Percentiles rank a stretch among this genome's conserved stretches.
phyloP scores from a whole-genome alignment of 2,329 filamentous ascomycete species.

The Macrophomina phaseolina region DNA sequence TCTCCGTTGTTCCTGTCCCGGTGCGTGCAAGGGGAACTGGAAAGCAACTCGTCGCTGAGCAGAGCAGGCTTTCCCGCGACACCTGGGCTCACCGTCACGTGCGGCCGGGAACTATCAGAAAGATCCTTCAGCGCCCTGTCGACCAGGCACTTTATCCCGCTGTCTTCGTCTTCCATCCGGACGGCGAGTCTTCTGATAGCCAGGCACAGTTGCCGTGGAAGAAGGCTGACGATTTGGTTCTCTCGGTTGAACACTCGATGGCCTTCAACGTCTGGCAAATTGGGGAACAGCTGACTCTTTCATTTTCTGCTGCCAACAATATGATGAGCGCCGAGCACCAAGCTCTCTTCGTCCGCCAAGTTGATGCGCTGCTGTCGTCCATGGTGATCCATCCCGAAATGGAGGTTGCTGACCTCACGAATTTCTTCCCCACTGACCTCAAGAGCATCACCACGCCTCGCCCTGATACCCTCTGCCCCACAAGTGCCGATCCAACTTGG shows the following conservation, averaged over 20 bases:
- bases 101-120: slow-evolving; percentile 39
- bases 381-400: slow-evolving; percentile 39
- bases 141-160: slow-evolving; percentile 41
- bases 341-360: slow-evolving; percentile 37
- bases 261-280: slow-evolving; percentile 46
- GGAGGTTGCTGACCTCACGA: slow-evolving; percentile 33
- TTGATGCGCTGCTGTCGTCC: slow-evolving; percentile 37
- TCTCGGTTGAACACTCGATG: slow-evolving; percentile 50
- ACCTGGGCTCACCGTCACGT: slow-evolving; percentile 38
- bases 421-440: slow-evolving; percentile 41
- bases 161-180: slow-evolving; percentile 42
- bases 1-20: slow-evolving; percentile 43
- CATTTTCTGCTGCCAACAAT: slow-evolving; percentile 35
- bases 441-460: slow-evolving; percentile 69
- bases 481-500: slow-evolving; percentile 68
- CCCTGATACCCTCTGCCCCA: slow-evolving; percentile 59
- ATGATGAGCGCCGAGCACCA: slow-evolving; percentile 39
- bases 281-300: slow-evolving; percentile 32
- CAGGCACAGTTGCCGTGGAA: slow-evolving; percentile 34
- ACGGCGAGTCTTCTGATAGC: slow-evolving; percentile 14
- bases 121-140: slow-evolving; percentile 36
- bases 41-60: slow-evolving; percentile 35
- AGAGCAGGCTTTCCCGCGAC: slow-evolving; percentile 36
- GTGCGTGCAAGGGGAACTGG: slow-evolving; percentile 36
- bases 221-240: slow-evolving; percentile 39